phyloP scores from a whole-genome alignment of 2,329 filamentous ascomycete genomes.

The Pseudodiploospora longispora region DNA sequence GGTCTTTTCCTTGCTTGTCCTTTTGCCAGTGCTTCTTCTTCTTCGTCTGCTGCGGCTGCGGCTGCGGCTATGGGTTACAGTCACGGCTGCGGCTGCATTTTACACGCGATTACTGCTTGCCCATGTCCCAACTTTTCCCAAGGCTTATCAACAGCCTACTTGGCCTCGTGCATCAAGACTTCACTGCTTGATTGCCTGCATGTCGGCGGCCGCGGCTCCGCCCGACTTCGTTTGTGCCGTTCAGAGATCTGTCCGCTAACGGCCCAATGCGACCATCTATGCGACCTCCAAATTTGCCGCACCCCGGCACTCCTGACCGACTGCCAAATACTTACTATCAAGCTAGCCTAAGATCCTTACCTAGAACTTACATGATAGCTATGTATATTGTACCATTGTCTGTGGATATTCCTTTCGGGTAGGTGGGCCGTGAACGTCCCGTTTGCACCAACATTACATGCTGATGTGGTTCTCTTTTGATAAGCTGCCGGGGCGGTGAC shows the following conservation, averaged over 20 bases:
- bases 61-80: not conserved
- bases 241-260: slow-evolving; percentile 9
- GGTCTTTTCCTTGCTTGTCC: not conserved
- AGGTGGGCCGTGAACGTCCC: too few relatives aligned
- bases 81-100: slow-evolving; percentile 1
- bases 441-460: too few relatives aligned
- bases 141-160: too few relatives aligned
- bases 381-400: too few relatives aligned
- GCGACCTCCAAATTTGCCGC: slow-evolving; percentile 8
- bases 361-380: too few relatives aligned
- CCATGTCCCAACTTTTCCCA: not conserved
- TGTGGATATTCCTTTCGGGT: too few relatives aligned
- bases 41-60: not conserved
- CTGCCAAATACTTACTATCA: not conserved
- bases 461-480: too few relatives aligned
- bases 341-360: too few relatives aligned
- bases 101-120: not conserved
- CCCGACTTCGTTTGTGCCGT: not conserved
- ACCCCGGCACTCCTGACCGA: slow-evolving; percentile 3
- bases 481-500: not conserved
- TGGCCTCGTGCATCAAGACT: too few relatives aligned
- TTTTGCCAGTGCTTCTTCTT: not conserved
- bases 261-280: slow-evolving; percentile 9
- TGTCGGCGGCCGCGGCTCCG: not conserved
- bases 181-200: not conserved